Evolutionary conservation across 768 basidiomycete species (phyloP), one percentile per base, ranked within the genome.

Genomic region (Candolleomyces aberdarensis): DNA sequence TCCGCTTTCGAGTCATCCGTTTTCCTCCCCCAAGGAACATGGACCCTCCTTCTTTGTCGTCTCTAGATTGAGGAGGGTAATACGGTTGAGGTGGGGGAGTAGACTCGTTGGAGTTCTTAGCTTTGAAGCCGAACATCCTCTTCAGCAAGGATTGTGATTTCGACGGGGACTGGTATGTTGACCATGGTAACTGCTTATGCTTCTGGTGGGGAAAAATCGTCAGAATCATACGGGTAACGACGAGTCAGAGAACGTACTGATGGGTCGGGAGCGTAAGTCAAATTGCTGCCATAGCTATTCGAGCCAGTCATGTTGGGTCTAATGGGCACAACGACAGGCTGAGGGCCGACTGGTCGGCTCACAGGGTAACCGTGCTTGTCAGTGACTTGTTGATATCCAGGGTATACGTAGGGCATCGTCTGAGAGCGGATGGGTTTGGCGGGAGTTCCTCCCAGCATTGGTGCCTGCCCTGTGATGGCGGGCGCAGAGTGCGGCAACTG

Each of bases 71-170:
- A 19, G 15, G n/a, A 19, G 15, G n/a, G 40, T 40, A 36, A 19
- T 41, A 56, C 19, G 44, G 44, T 53, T 58, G 40, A n/a, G 63
- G 52, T 53, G 32, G 49, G 41, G 59, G 57, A 40, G 36, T 36
- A 19, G 50, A 47, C 44, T 59, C 43, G 29, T 46, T 46, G 44
- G 44, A 17, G 19, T 60, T 64, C 54, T 40, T 59, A 20, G 58
- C 57, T 19, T 61, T 63, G n/a, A 67, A 58, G 11, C 64, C 63
- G 49, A 67, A 67, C 40, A 67, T 58, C 10, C 66, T 60, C 43
- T 67, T 65, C 55, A 67, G 53, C 31, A 67, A 40, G 29, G 60
- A 61, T 19, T 46, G 56, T 22, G 60, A 57, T 46, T 58, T 67
- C 15, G 64, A 57, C 6, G 63, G 59, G 14, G 58, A 59, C 22